Evolutionary conservation across 768 basidiomycete species (phyloP), one percentile per base, ranked within the genome.

Genomic region (Lepiota brunneoincarnata): DNA sequence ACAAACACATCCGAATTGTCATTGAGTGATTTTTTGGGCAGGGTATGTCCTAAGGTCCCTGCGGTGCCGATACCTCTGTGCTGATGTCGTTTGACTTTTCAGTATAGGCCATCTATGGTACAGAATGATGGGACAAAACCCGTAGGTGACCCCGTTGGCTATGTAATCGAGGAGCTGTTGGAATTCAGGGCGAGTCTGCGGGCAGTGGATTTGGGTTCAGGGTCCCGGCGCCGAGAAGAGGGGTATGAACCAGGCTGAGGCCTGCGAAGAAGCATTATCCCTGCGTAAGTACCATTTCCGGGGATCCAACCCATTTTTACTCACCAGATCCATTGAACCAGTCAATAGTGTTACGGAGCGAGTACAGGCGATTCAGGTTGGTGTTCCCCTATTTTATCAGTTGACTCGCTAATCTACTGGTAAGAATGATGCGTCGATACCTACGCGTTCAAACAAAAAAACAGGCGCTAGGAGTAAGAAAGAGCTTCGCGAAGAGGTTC

Each of bases 101-200:
- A 89, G 87, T 87, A 81, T 58, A 85, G 76, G 49, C 88, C 89
- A 1, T 89, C 87, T 15, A 85, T 89, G 86, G 83, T 89, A 9
- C 81, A 87, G 59, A 81, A 90, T 62, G 85, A 89, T 54, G 88
- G 87, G 3, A 84, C 75, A 0, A 89, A 88, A 66, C 87, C 87
- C 39, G 88, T 89, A 53, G 64, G 81, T 57, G 51, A 12, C 11
- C 1, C 18, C 31, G 11, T 57, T 20, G 21, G 7, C 36, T 21
- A 17, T 49, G n/a, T 6, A n/a, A n/a, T 45, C 31, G 14, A 26
- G 10, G 28, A 23, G 2, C 34, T 36, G 26, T 24, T 45, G 14
- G 5, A 10, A 6, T 39, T 41, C 17, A 42, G 34, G 15, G 28
- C 45, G 10, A 28, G 18, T 41, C 10, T 48, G 41, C 20, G 9